Base-by-base conservation (phyloP, 306 rosid species). In the Elaeagnus macrophylla region DNA sequence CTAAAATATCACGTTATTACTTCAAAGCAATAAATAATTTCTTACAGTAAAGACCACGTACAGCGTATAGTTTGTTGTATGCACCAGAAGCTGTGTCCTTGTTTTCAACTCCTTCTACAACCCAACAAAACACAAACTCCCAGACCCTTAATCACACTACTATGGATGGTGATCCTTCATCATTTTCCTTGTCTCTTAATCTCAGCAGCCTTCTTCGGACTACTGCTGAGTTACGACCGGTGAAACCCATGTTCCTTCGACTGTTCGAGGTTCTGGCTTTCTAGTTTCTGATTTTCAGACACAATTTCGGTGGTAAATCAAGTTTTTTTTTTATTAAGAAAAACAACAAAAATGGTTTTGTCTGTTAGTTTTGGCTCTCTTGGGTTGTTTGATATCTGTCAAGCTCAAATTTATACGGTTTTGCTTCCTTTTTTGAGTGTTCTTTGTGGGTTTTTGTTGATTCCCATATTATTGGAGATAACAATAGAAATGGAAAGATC, bases 121-220 rank as follows among this genome's bases (percentile, higher is more conserved):
- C 45, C 46, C 13, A 61, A 57, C 62, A 39, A 62, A 59, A 14
- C 32, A 5, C 32, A 58, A 15, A 10, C 49, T 57, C 12, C 42
- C 14, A 9, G 40, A 18, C 32, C 8, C 9, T 10, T 15, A 37
- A 7, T 1, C 59, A 3, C 15, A 25, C 32, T 0, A 25, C 36
- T 39, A 89, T 78, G 95, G 84, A 65, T 75, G 56, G 16, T 58
- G 17, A 69, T 61, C 52, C 12, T 12, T 78, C 65, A 25, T 39
- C 57, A n/a, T 3, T 62, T 60, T 56, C 66, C 48, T 55, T 61
- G 62, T 58, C 77, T 79, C 57, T 14, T 61, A 51, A 2, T 62
- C 75, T 73, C 68, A 48, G 65, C 77, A 54, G 39, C 11, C 19
- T 20, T 67, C 12, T 58, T 75, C 62, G 54, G 74, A 48, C 56